These are phyloP conservation scores for Apiospora rasikravindrae DNA, from an alignment of 2,329 filamentous ascomycete species.

Conservation along the genomic window DNA sequence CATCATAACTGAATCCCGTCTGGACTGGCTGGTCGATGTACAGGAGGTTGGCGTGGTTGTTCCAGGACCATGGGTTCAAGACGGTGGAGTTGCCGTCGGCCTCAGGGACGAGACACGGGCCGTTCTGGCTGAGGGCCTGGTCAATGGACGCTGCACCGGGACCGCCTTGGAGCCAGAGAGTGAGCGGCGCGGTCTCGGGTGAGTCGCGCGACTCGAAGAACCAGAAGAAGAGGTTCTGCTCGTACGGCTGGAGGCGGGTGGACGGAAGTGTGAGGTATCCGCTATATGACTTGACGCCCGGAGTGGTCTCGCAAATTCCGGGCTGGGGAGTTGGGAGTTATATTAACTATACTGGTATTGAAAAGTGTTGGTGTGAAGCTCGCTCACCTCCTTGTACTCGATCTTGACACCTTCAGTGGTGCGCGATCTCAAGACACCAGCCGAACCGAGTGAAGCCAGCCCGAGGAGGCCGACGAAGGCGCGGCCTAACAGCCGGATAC, in stretches of 20 bases:
- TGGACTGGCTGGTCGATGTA: constrained; percentile 67
- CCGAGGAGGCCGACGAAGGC: neutral
- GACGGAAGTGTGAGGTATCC: constrained; percentile 48
- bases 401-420: constrained; percentile 35
- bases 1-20: constrained; percentile 58
- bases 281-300: constrained; percentile 47
- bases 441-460: constrained; percentile 2
- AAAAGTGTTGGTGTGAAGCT: constrained; percentile 31
- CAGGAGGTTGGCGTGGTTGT: constrained; percentile 62
- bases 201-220: constrained; percentile 57
- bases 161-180: constrained; percentile 59
- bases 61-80: constrained; percentile 65
- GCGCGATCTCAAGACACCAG: constrained; percentile 19
- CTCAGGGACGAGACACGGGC: constrained; percentile 44
- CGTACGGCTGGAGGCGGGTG: constrained; percentile 16
- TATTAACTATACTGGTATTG: constrained; percentile 27
- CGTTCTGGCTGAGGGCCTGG: constrained; percentile 55
- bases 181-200: constrained; percentile 51
- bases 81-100: constrained; percentile 49
- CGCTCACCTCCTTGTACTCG: constrained; percentile 58
- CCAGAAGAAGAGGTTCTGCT: constrained; percentile 52
- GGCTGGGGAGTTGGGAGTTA: neutral
- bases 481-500: neutral
- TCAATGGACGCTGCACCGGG: constrained; percentile 60
- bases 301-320: constrained; percentile 51